Percentiles rank a stretch among this genome's conserved stretches.
Conservation (phyloP, 2,329 filamentous ascomycete genomes). For the Cercospora berteroae region DNA sequence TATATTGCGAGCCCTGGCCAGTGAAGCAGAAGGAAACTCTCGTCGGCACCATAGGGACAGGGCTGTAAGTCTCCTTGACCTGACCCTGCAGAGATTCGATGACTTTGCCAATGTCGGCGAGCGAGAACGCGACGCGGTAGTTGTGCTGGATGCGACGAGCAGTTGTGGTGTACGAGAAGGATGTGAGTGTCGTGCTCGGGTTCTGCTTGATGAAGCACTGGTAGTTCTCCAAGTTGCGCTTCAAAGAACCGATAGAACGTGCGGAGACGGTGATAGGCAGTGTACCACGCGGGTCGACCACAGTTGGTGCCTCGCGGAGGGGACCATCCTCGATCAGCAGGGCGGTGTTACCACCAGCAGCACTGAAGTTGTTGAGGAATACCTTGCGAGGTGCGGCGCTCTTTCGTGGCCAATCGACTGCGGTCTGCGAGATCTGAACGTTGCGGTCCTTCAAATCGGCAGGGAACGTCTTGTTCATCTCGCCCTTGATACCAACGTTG, state of each 20-base stretch:
- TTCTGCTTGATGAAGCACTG: slow-evolving; percentile 49
- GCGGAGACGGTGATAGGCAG: slow-evolving; percentile 52
- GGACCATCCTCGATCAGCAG: slow-evolving; percentile 54
- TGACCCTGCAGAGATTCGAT: slow-evolving; percentile 48
- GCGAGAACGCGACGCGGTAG: slow-evolving; percentile 51
- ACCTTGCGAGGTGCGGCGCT: slow-evolving; percentile 50
- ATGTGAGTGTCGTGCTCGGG: slow-evolving; percentile 47
- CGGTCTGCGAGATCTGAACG: slow-evolving; percentile 51
- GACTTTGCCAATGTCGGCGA: slow-evolving; percentile 49
- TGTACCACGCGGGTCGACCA: slow-evolving; percentile 47
- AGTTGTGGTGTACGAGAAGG: slow-evolving; percentile 53
- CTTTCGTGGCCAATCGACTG: slow-evolving; percentile 48
- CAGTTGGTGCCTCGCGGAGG: slow-evolving; percentile 42
- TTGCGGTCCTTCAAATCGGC: slow-evolving; percentile 53
- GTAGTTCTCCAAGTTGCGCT: slow-evolving; percentile 51
- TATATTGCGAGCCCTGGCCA: slow-evolving; percentile 54
- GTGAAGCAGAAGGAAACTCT: slow-evolving; percentile 55
- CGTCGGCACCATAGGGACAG: slow-evolving; percentile 53
- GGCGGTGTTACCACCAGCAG: slow-evolving; percentile 55
- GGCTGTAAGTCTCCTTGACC: slow-evolving; percentile 51
- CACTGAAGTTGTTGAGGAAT: slow-evolving; percentile 56
- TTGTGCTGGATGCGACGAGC: slow-evolving; percentile 55
- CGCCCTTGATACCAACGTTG: slow-evolving; percentile 56
- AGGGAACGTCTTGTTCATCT: slow-evolving; percentile 56
- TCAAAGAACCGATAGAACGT: slow-evolving; percentile 52